Conservation (phyloP, 768 basidiomycete species). For the Polyporus arcularius region DNA sequence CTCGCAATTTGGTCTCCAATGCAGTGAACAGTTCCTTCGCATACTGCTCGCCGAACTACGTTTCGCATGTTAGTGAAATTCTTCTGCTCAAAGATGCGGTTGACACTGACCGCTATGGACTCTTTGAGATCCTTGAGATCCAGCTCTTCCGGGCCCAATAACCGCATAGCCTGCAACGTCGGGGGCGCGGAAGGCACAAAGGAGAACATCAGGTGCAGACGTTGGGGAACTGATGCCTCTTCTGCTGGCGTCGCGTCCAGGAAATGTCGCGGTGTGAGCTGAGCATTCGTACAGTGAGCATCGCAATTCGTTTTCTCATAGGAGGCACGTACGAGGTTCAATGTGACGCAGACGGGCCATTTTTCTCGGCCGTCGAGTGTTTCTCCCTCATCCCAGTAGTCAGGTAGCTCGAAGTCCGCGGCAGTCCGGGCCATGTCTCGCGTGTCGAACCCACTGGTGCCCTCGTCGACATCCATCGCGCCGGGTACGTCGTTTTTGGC, state of each 20-base stretch:
- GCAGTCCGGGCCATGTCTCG: constrained; percentile 46
- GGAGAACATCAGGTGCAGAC: constrained; percentile 65
- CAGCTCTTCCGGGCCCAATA: constrained; percentile 65
- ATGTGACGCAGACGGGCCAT: constrained; percentile 78
- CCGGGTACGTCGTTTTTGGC: constrained; percentile 30
- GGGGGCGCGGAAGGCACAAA: constrained; percentile 44
- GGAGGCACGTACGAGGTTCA: constrained; percentile 64
- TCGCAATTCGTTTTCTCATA: neutral
- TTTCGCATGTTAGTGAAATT: neutral
- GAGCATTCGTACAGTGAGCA: neutral
- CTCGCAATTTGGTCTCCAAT: constrained; percentile 63
- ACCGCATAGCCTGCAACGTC: constrained; percentile 60
- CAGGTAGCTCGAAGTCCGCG: constrained; percentile 83
- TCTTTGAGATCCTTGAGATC: constrained; percentile 46
- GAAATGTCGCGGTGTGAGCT: constrained; percentile 64
- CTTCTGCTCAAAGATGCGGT: too few species aligned
- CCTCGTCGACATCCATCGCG: constrained; percentile 60
- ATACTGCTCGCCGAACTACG: constrained; percentile 68
- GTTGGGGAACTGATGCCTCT: constrained; percentile 64
- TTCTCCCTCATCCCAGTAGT: constrained; percentile 88
- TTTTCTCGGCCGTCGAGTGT: constrained; percentile 56
- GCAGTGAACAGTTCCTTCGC: constrained; percentile 57
- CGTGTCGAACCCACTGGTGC: constrained; percentile 58
- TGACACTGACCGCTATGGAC: constrained; percentile 52
- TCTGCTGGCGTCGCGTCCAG: constrained; percentile 76